Conservation (phyloP, 441 rosid genomes). For the Oxalis stricta region DNA sequence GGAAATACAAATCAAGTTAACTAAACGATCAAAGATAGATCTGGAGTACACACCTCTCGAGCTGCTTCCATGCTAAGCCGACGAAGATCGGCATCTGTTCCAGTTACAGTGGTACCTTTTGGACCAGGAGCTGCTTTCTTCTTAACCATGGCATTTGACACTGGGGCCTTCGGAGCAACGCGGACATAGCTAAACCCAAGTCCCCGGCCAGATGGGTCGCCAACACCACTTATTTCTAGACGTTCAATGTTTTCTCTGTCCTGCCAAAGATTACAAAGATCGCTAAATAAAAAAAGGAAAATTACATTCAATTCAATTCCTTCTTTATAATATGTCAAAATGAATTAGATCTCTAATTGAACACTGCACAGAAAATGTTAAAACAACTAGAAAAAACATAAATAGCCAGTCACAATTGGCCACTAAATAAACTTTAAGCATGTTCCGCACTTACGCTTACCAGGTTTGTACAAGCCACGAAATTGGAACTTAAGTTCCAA, state of each 20-base stretch:
- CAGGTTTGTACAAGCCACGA: slow-evolving; percentile 92
- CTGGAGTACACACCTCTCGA: slow-evolving; percentile 85
- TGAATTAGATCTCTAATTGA: background rate
- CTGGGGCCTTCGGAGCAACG: slow-evolving; percentile 76
- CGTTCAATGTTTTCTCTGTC: slow-evolving; percentile 97
- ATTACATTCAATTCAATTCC: too few relatives aligned
- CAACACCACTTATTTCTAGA: slow-evolving; percentile 96
- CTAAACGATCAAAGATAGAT: too few relatives aligned
- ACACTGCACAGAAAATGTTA: background rate
- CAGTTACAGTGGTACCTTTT: slow-evolving; percentile 88
- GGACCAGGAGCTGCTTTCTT: slow-evolving; percentile 78
- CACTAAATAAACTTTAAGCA: too few relatives aligned
- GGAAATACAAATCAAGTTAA: background rate
- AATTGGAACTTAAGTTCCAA: slow-evolving; percentile 92
- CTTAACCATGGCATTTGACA: slow-evolving; percentile 64
- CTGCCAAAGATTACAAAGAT: slow-evolving; percentile 27
- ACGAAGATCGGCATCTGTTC: slow-evolving; percentile 99
- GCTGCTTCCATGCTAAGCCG: slow-evolving; percentile 99
- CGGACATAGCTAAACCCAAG: slow-evolving; percentile 96
- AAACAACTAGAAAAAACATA: background rate
- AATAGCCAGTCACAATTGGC: background rate
- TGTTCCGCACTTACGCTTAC: slow-evolving; percentile 19
- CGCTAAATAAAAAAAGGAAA: slow-evolving; percentile 2
- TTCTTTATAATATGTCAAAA: background rate
- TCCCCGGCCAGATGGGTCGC: slow-evolving; percentile 98